Base-by-base conservation (phyloP, 768 basidiomycete species). In the Rhodosporidiobolus sp. region DNA sequence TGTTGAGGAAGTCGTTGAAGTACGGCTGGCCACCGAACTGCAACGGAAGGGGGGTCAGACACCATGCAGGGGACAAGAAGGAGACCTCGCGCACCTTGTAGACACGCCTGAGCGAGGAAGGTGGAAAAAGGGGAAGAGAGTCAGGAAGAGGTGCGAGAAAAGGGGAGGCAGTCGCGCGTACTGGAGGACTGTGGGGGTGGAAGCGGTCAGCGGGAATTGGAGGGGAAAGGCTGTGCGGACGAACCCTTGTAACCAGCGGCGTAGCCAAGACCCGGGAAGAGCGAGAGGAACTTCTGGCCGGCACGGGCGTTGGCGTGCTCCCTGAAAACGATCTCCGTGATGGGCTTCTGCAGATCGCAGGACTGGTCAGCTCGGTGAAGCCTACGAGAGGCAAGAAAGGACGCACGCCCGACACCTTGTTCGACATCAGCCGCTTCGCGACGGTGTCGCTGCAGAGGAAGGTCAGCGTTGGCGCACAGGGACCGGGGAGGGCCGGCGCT, bases 241-340 rank as follows among this genome's bases (percentile, higher is more conserved):
- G 16, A 7, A 72, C 70, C 54, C 82, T 98, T 99, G 88, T 98
- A 99, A 9, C 96, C 94, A 35, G 95, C 96, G 9, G 96, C 95
- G 80, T 99, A 99, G 4, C 95, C 95, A 7, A 99, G 87, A 64
- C 93, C 95, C 48, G 95, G 95, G 84, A 99, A 99, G n/a, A 99
- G 86, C 6, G 93, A 95, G 26, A 96, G 76, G 76, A 95, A 85
- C 81, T 90, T 91, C 52, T 83, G 84, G 11, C 84, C 82, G 3
- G 90, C 67, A 3, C 91, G 83, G 5, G 91, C 88, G 0, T 85
- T 80, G 14, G 94, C 90, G 43, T 89, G 83, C 52, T 94, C 89
- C 38, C 90, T 86, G 87, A 99, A 99, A 80, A 99, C 85, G 83
- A 97, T 81, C 61, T 88, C 88, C 49, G 92, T 82, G 14, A 86